Base-by-base conservation (phyloP, 257 asterid genomes). In the Solanum chiquidenum region DNA sequence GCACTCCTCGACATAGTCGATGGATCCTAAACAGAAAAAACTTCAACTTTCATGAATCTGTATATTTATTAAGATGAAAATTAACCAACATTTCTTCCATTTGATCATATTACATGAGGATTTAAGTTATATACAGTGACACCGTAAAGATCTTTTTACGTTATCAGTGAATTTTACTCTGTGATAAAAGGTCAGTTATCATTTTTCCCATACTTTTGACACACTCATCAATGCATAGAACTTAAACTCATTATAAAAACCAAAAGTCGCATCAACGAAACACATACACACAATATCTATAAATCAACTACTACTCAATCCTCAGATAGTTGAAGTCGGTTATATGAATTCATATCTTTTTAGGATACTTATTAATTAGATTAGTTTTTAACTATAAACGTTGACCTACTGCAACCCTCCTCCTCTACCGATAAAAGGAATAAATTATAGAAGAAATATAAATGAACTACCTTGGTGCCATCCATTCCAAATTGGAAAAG, bases 401-500 rank as follows among this genome's bases (percentile, higher is more conserved):
- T 40, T 12, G 40, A 12, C 83, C 13, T 40, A 40, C 4, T 0
- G 0, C 52, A 76, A 76, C 11, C 34, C 52, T 38, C 58, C 83
- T 23, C 83, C 34, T 75, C 23, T 6, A 69, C 20, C 12, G 75
- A 69, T 69, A 29, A 69, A 23, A 29, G 38, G 38, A 69, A 29
- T 7, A 6, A 69, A 29, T 31, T 14, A 31, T 16, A 14, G 40
- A 7, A 71, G n/a, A 71, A 31, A 31, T 7, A 31, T 69, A 16
- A 33, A 38, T 27, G 31, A 35, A 64, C n/a, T 37, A 92, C 94
- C 92, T 90, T 90, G 10, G 92, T 92, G 66, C 94, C 94, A 85
- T 90, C 93, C 87, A 92, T 90, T 73, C 93, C 94, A 80, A 92
- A 88, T 83, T 91, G 91, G 79, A 88, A 90, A 64, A 92, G 94